Conservation (phyloP, 495 filamentous ascomycete genomes). For the Margaritispora aquatica region DNA sequence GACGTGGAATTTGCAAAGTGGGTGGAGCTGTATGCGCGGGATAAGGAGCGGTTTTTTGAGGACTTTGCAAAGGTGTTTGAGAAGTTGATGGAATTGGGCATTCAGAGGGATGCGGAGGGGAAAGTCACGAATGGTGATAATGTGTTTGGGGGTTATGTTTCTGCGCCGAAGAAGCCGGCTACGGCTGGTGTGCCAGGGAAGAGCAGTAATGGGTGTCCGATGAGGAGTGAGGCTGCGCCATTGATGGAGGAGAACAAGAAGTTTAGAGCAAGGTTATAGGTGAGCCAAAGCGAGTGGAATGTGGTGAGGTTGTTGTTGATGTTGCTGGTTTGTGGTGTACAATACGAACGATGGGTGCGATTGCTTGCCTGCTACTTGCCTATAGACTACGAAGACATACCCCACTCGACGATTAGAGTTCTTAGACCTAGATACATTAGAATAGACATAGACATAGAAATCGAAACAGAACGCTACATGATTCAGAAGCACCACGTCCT, state of each 20-base stretch:
- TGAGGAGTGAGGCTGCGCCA: conserved; percentile 22
- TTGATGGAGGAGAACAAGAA: conserved; percentile 27
- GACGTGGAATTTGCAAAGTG: conserved; percentile 36
- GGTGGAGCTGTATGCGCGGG: conserved; percentile 53
- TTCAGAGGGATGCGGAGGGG: conserved; percentile 45
- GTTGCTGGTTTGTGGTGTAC: not conserved
- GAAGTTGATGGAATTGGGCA: conserved; percentile 57
- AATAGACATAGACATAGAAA: not conserved
- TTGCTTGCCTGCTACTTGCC: not conserved
- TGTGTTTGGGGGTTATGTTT: conserved; percentile 45
- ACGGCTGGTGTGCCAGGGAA: conserved; percentile 35
- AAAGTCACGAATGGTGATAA: conserved; percentile 46
- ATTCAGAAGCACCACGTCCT: no score
- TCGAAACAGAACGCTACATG: no score
- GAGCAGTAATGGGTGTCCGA: conserved; percentile 19
- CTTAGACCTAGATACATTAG: not conserved
- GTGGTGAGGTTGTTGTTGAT: not conserved
- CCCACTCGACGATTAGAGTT: no score
- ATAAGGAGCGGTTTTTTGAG: conserved; percentile 56
- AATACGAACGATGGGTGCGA: not conserved
- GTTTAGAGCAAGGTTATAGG: conserved; percentile 25
- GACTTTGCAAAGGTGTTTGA: conserved; percentile 54
- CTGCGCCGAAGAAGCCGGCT: conserved; percentile 54
- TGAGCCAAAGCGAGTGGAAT: no score
- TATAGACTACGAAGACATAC: not conserved